Base-by-base conservation (phyloP, 768 basidiomycete genomes). In the Leccinum broughii region DNA sequence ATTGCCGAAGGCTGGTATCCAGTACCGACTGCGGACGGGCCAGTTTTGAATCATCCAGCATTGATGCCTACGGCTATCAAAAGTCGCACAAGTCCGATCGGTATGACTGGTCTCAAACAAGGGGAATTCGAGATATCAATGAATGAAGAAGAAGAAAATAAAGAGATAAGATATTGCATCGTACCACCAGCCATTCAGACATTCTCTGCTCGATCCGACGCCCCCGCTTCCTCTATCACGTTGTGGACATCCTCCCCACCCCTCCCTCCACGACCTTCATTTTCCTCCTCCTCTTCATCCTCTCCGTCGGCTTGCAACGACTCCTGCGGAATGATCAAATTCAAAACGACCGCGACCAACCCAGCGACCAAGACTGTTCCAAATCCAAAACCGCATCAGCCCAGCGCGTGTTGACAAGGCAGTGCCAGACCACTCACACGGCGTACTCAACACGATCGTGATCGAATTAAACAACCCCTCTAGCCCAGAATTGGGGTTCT, bases 381-480 rank as follows among this genome's bases (percentile, higher is more conserved):
- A 24, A 1, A 41, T 13, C 0, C 24, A 9, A 35, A 39, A 34
- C 0, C 46, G 7, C 46, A 15, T 20, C 34, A 55, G 62, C 35
- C 44, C 49, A 22, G 11, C 6, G 58, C 26, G n/a, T 52, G 48
- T 61, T 1, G n/a, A 17, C 59, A 13, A 37, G 37, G 54, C 7
- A 32, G 30, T 30, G 30, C 2, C 30, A 34, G 35, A 15, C 30
- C 48, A 46, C 88, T 79, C 71, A 91, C 91, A 93, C 39, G 91
- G 92, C 2, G 91, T 93, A 61, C 84, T 87, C 58, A 93, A 73
- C 39, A 93, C 76, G 66, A 94, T 93, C 34, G 88, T 87, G 62
- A 93, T 90, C 5, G 89, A 88, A 68, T 86, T 78, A 62, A 95
- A 83, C 51, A 93, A 76, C 1, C 91, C 90, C 61, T 81, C 75